Evolutionary conservation across 192 early-diverging fungal species (phyloP).

Genomic region (Coemansia sp.): DNA sequence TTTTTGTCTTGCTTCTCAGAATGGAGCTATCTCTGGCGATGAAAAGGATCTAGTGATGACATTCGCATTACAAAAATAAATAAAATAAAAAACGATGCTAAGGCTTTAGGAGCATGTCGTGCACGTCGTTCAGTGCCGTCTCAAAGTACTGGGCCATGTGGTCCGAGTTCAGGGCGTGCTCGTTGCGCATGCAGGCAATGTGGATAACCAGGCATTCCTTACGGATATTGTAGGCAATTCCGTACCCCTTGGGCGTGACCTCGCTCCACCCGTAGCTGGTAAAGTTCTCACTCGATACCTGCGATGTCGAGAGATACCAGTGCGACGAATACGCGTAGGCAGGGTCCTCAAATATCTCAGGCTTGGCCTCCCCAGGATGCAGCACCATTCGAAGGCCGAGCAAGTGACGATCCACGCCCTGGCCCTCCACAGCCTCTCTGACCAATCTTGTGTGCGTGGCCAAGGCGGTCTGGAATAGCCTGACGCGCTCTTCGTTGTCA

Average conservation of each 20-base stretch:
- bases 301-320: conserved; percentile 94
- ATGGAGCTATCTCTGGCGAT: background rate
- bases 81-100: background rate
- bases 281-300: conserved; percentile 88
- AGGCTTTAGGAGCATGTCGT: conserved; percentile 34
- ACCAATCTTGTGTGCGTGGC: conserved; percentile 78
- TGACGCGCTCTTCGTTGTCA: conserved; percentile 58
- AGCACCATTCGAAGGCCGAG: conserved; percentile 82
- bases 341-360: conserved; percentile 83
- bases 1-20: background rate
- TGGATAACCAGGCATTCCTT: conserved; percentile 83
- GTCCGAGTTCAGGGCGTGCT: conserved; percentile 55
- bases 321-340: conserved; percentile 78
- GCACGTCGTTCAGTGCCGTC: conserved; percentile 83
- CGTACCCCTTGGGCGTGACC: conserved; percentile 87
- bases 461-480: conserved; percentile 73
- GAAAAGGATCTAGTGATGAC: too few species aligned
- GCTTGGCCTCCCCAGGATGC: conserved; percentile 71
- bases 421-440: conserved; percentile 72
- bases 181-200: conserved; percentile 68
- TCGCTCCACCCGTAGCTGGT: conserved; percentile 92
- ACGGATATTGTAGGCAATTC: conserved; percentile 94
- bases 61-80: background rate
- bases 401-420: conserved; percentile 90
- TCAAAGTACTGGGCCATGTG: conserved; percentile 72